A percentile compares a stretch with the other conserved stretches of the same genome.
phyloP scores from a whole-genome alignment of 768 basidiomycete genomes.

The Termitomyces sp. region DNA sequence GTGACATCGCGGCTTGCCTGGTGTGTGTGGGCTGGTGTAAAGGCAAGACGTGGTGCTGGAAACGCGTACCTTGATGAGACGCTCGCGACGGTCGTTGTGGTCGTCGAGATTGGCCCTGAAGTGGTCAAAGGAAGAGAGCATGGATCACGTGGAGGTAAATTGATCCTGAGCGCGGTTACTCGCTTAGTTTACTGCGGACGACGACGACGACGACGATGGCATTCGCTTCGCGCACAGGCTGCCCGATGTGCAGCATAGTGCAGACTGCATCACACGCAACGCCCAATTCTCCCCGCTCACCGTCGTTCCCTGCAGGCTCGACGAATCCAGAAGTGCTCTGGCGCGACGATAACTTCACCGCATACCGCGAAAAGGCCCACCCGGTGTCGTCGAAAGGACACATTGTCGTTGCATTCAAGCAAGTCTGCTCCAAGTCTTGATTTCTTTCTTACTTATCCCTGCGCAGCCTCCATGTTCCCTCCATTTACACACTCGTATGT shows the following conservation, averaged over 20 bases:
- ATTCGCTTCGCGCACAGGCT: conserved; percentile 64
- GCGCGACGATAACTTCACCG: conserved; percentile 76
- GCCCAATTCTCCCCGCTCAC: conserved; percentile 40
- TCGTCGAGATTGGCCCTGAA: conserved; percentile 78
- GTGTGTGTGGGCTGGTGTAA: not conserved
- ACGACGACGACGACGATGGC: conserved; percentile 37
- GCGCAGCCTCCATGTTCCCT: conserved; percentile 70
- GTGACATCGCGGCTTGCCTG: conserved; percentile 87
- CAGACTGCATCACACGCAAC: conserved; percentile 46
- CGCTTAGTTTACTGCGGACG: not conserved
- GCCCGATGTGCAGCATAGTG: conserved; percentile 76
- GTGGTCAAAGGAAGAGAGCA: conserved; percentile 40
- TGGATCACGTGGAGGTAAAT: conserved; percentile 18
- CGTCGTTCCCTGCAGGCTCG: conserved; percentile 42
- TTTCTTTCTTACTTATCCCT: conserved; percentile 2
- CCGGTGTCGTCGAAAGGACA: conserved; percentile 75
- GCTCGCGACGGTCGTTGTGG: conserved; percentile 83
- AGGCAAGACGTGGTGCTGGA: not conserved
- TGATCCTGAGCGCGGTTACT: too few relatives aligned
- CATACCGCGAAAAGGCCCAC: conserved; percentile 64
- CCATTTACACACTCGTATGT: conserved; percentile 69
- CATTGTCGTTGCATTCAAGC: conserved; percentile 76
- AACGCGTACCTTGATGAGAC: conserved; percentile 74
- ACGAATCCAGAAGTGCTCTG: conserved; percentile 62
- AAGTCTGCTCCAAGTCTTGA: conserved; percentile 25